Conservation (phyloP, 208 protist genomes). For the Trypanosoma congolense region DNA sequence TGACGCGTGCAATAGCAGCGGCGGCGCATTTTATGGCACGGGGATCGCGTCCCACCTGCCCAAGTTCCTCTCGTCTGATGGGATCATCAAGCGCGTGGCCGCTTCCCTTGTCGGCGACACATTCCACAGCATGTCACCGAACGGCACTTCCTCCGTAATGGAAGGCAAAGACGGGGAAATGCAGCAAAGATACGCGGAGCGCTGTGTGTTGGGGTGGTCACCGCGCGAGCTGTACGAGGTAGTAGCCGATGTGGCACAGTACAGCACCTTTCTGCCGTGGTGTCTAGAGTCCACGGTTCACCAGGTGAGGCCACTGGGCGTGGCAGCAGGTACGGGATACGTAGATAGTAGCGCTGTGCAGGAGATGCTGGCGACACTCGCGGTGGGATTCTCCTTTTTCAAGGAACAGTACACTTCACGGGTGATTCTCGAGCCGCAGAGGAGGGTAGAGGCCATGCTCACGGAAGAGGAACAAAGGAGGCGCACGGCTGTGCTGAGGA, state of each 20-base stretch:
- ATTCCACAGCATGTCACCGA: not conserved
- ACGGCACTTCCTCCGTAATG: not conserved
- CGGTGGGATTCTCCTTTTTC: constrained; percentile 70
- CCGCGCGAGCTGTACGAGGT: constrained; percentile 60
- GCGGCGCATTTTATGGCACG: not conserved
- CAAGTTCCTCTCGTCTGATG: constrained; percentile 10
- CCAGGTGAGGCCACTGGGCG: constrained; percentile 20
- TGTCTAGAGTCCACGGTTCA: constrained; percentile 63
- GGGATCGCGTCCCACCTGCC: not conserved
- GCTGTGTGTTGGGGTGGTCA: constrained; percentile 75
- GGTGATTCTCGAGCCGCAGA: constrained; percentile 48
- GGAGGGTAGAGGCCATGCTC: constrained; percentile 47
- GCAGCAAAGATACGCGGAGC: constrained; percentile 63
- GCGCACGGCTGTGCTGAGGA: constrained; percentile 35
- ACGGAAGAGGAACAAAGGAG: constrained; percentile 28
- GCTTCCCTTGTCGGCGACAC: constrained; percentile 11
- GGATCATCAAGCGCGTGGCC: constrained; percentile 4
- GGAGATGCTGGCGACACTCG: constrained; percentile 69
- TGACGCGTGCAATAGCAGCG: not conserved
- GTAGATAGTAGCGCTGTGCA: constrained; percentile 4
- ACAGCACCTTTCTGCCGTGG: constrained; percentile 76
- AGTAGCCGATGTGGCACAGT: constrained; percentile 70
- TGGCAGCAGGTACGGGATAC: not conserved
- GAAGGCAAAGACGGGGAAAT: constrained; percentile 11
- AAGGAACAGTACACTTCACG: constrained; percentile 73